Percentiles rank a stretch among this genome's conserved stretches.
phyloP scores from a whole-genome alignment of 2,329 filamentous ascomycete genomes.

The Mariannaea sp. region DNA sequence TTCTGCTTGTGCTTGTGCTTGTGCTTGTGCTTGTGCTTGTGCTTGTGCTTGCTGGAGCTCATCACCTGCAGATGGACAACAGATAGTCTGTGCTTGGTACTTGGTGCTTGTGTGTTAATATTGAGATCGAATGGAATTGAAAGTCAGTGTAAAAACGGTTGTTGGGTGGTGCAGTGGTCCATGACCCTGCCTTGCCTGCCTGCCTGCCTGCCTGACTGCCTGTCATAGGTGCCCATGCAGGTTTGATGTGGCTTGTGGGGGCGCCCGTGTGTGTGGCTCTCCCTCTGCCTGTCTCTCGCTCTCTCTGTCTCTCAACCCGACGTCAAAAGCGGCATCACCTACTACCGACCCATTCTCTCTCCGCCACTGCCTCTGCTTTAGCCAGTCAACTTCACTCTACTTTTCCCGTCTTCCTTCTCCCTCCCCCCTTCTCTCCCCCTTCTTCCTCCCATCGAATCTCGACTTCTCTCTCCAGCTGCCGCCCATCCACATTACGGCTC shows the following conservation, averaged over 20 bases:
- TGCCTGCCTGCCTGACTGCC: not conserved
- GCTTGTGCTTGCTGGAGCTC: too few relatives aligned
- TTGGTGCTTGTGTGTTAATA: too few relatives aligned
- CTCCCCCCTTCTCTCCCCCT: conserved; percentile 14
- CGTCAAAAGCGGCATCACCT: conserved; percentile 22
- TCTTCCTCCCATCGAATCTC: conserved; percentile 5
- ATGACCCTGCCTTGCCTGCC: not conserved
- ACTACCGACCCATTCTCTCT: conserved; percentile 9
- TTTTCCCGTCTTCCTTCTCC: conserved; percentile 15
- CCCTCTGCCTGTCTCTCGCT: not conserved
- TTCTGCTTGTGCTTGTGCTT: too few relatives aligned
- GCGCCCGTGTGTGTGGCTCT: conserved; percentile 6
- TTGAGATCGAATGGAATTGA: too few relatives aligned
- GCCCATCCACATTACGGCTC: conserved; percentile 5
- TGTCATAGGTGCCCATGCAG: too few relatives aligned
- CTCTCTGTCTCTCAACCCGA: conserved; percentile 10
- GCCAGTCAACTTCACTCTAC: conserved; percentile 25
- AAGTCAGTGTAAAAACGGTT: too few relatives aligned
- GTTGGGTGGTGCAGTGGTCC: not conserved
- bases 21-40: too few relatives aligned
- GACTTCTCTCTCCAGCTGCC: conserved; percentile 10
- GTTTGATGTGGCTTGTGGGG: conserved; percentile 8
- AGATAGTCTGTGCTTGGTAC: too few relatives aligned
- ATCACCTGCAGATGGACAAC: too few relatives aligned
- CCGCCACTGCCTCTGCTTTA: conserved; percentile 31